Evolutionary conservation across 2,329 filamentous ascomycete species (phyloP).

Genomic region (Diaporthe australafricana): DNA sequence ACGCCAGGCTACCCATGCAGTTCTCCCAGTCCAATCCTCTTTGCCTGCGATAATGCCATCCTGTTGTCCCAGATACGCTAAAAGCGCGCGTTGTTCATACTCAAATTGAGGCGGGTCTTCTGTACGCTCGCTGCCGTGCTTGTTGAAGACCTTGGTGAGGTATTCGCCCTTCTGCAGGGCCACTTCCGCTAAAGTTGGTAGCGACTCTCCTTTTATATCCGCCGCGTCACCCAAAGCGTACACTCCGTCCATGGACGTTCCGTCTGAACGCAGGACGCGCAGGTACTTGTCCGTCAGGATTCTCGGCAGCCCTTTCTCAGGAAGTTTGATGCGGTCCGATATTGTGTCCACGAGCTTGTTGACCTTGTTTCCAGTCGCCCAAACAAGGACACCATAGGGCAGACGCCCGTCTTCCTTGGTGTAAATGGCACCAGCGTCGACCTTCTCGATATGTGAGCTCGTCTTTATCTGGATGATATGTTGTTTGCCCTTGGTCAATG

Average conservation of each 20-base stretch:
- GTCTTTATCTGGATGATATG: constrained; percentile 50
- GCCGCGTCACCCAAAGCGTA: constrained; percentile 52
- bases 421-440: constrained; percentile 43
- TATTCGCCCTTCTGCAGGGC: constrained; percentile 53
- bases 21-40: constrained; percentile 52
- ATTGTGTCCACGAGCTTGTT: constrained; percentile 41
- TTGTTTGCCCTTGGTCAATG: constrained; percentile 46
- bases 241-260: constrained; percentile 42
- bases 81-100: constrained; percentile 50
- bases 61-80: constrained; percentile 54
- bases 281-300: constrained; percentile 39
- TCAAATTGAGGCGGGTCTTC: constrained; percentile 44
- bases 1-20: constrained; percentile 57
- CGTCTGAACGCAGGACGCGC: constrained; percentile 44
- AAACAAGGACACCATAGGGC: constrained; percentile 50
- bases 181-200: constrained; percentile 51
- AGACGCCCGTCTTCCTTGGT: constrained; percentile 53
- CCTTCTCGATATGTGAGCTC: constrained; percentile 38
- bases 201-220: constrained; percentile 49
- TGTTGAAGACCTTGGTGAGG: constrained; percentile 41
- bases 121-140: not conserved
- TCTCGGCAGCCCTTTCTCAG: constrained; percentile 38
- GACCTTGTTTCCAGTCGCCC: constrained; percentile 41
- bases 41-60: constrained; percentile 55
- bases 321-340: constrained; percentile 40